Evolutionary conservation across 441 rosid species (phyloP), one percentile per base, ranked within the genome.

Genomic region (Erodium moschatum): DNA sequence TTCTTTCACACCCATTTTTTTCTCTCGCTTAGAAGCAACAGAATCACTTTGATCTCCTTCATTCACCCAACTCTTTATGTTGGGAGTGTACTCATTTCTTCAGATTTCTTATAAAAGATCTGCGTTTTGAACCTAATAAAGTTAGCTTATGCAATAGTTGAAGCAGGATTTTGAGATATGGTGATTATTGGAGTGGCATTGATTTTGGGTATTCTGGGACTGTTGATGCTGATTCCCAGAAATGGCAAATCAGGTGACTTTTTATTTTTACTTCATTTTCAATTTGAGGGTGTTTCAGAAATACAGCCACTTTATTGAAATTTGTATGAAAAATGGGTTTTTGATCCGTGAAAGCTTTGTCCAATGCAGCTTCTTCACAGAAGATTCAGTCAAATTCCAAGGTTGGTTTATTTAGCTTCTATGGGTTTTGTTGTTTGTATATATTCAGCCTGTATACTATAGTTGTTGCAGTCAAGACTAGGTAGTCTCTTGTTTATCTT

Each of bases 131-230:
- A 3, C 4, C 38, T 33, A 0, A 18, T 15, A 5, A 60, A 60
- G 33, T 60, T 21, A 5, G 64, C 11, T 60, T 60, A 5, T 60
- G 65, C 67, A 67, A 70, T 5, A 2, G 31, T 64, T 72, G 74
- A 29, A 64, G 73, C 79, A 58, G 75, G 68, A 67, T 12, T 24
- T 54, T 64, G 71, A 76, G 77, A 75, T 60, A 86, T 84, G 88
- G 73, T 69, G 67, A 60, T 82, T 62, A 79, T 74, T 63, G 78
- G 69, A 64, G 77, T 67, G 50, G 85, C 78, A 27, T 40, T 84
- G 73, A 44, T 87, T 65, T 69, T 87, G 75, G 83, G 81, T 11
- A 56, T 82, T 24, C 69, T 83, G 69, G 88, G 86, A 20, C 80
- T 74, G 66, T 76, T 84, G 65, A 27, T 85, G 52, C 70, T 83